phyloP scores from a whole-genome alignment of 176 grass and related monocot genomes.

The Tillandsia fasciculata region DNA sequence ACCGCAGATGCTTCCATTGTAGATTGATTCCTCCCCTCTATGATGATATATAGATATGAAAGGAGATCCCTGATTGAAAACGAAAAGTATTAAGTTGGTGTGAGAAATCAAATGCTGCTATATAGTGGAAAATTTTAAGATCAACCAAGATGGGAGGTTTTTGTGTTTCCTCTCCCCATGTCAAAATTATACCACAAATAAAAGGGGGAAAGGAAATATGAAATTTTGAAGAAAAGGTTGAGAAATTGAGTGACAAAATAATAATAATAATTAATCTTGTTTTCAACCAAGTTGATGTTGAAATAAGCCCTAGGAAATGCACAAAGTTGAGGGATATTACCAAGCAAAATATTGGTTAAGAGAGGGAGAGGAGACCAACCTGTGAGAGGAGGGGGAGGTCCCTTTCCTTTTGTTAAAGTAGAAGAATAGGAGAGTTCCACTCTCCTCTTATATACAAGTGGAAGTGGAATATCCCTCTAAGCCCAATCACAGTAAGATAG shows the following conservation, averaged over 20 bases:
- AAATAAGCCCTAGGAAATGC: neutral
- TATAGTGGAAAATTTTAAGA: neutral
- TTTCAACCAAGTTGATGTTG: neutral
- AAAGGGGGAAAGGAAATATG: too few relatives aligned
- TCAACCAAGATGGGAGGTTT: neutral
- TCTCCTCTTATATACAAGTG: neutral
- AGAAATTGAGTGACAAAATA: too few relatives aligned
- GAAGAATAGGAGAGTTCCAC: neutral
- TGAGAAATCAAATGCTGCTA: too few relatives aligned
- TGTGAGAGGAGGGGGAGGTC: neutral
- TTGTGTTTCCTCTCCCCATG: too few relatives aligned
- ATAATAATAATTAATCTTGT: neutral
- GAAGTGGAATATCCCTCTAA: too few relatives aligned
- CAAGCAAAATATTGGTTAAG: neutral
- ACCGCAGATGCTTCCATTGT: constrained; percentile 9
- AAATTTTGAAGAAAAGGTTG: too few relatives aligned
- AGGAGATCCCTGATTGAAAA: neutral
- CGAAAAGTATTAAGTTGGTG: neutral
- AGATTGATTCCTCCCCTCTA: neutral
- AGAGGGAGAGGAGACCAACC: neutral
- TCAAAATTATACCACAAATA: too few relatives aligned
- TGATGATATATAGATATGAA: neutral
- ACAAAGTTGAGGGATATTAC: neutral
- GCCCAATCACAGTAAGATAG: too few relatives aligned
- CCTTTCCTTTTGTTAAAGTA: neutral